A percentile compares a stretch with the other conserved stretches of the same genome.
These are phyloP conservation scores for Leishmania amazonensis DNA, from an alignment of 208 protist genomes.

Conservation along the genomic window DNA sequence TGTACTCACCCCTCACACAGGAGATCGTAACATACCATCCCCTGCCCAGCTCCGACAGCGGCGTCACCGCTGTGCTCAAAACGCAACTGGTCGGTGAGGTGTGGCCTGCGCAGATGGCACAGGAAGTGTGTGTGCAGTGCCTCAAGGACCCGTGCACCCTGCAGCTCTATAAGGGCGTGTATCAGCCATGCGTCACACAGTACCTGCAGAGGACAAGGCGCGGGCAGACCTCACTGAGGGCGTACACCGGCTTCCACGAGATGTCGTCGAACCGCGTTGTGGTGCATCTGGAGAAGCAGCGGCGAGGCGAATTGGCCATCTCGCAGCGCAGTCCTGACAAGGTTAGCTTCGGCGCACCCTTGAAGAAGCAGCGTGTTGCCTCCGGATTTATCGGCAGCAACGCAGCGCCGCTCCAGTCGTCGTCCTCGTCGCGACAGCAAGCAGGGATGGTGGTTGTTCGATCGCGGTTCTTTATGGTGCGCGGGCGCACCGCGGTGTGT, in stretches of 20 bases:
- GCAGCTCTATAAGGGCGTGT: slow-evolving; percentile 49
- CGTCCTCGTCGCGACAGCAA: not conserved
- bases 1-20: slow-evolving; percentile 75
- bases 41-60: slow-evolving; percentile 30
- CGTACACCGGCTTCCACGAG: slow-evolving; percentile 66
- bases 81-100: slow-evolving; percentile 54
- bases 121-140: slow-evolving; percentile 67
- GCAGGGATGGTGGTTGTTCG: slow-evolving; percentile 45
- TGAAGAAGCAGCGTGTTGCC: slow-evolving; percentile 48
- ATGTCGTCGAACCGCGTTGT: slow-evolving; percentile 55
- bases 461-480: slow-evolving; percentile 61
- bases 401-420: not conserved
- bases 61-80: slow-evolving; percentile 22
- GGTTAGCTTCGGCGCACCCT: slow-evolving; percentile 26
- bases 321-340: slow-evolving; percentile 5
- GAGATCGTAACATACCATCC: slow-evolving; percentile 50
- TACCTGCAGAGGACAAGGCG: slow-evolving; percentile 54
- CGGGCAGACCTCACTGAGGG: slow-evolving; percentile 61
- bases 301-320: not conserved
- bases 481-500: slow-evolving; percentile 34
- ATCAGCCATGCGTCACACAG: slow-evolving; percentile 45
- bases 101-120: slow-evolving; percentile 44
- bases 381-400: slow-evolving; percentile 34
- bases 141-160: slow-evolving; percentile 65
- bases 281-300: slow-evolving; percentile 20